These are phyloP conservation scores for Fusarium sp. DNA, from an alignment of 2,329 filamentous ascomycete genomes.

Conservation along the genomic window DNA sequence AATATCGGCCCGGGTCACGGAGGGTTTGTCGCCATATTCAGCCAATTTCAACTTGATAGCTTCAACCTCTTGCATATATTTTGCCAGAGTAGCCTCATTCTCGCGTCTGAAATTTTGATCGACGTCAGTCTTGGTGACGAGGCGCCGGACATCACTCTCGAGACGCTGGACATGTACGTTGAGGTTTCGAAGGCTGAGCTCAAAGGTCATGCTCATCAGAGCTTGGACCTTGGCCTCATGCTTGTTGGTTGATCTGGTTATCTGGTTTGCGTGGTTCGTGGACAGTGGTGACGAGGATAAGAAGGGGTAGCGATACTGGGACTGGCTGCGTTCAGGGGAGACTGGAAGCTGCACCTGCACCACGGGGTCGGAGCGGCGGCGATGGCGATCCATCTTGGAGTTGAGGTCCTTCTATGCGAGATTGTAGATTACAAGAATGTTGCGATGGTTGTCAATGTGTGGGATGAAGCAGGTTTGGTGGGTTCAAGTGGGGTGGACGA, in stretches of 20 bases:
- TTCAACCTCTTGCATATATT: slow-evolving; percentile 44
- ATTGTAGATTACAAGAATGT: background rate
- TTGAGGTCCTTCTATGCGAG: background rate
- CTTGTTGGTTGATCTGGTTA: slow-evolving; percentile 5
- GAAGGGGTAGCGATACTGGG: background rate
- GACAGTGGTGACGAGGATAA: no score
- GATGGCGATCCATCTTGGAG: slow-evolving; percentile 21
- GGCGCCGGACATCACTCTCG: slow-evolving; percentile 45
- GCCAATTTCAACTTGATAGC: slow-evolving; percentile 46
- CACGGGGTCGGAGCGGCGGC: slow-evolving; percentile 29
- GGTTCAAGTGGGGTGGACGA: no score
- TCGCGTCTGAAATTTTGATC: slow-evolving; percentile 45
- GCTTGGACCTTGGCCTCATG: slow-evolving; percentile 47
- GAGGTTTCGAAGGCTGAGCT: slow-evolving; percentile 50
- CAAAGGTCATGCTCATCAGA: slow-evolving; percentile 53
- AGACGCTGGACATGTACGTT: slow-evolving; percentile 45
- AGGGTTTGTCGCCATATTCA: slow-evolving; percentile 6
- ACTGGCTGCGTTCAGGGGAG: slow-evolving; percentile 11
- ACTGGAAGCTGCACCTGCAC: background rate
- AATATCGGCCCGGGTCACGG: slow-evolving; percentile 24
- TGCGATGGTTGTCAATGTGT: background rate
- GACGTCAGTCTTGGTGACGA: slow-evolving; percentile 42
- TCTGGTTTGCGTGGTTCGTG: background rate
- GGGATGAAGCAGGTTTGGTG: no score
- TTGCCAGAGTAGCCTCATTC: slow-evolving; percentile 24